Percentiles rank a stretch among this genome's conserved stretches.
Evolutionary conservation across 805 yeast genomes (phyloP).

Genomic region (Alloascoidea africana): DNA sequence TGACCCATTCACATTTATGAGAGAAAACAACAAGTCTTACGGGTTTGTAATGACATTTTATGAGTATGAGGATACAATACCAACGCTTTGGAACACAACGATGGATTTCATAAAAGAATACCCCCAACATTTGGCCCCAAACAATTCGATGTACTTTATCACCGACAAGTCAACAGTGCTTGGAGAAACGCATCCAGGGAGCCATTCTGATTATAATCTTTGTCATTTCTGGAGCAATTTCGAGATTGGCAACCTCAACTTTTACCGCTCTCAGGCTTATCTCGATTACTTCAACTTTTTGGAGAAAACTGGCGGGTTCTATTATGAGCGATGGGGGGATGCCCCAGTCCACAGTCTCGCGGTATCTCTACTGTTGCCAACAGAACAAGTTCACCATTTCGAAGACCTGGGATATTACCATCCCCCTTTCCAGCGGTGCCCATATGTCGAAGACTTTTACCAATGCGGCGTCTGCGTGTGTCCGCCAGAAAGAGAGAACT

Average conservation of each 20-base stretch:
- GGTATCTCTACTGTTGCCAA: slow-evolving; percentile 40
- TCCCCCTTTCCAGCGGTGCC: slow-evolving; percentile 38
- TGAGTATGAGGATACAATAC: slow-evolving; percentile 76
- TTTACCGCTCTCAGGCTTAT: slow-evolving; percentile 56
- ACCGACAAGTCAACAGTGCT: slow-evolving; percentile 35
- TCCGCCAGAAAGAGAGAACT: slow-evolving; percentile 15
- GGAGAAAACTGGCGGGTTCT: slow-evolving; percentile 65
- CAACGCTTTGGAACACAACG: slow-evolving; percentile 65
- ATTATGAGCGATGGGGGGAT: slow-evolving; percentile 90
- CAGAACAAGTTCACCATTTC: slow-evolving; percentile 55
- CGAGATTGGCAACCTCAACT: slow-evolving; percentile 57
- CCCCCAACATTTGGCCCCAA: slow-evolving; percentile 47
- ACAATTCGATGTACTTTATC: slow-evolving; percentile 43
- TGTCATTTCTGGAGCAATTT: slow-evolving; percentile 88
- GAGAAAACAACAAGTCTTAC: slow-evolving; percentile 62
- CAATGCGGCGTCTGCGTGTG: slow-evolving; percentile 20
- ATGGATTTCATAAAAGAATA: slow-evolving; percentile 46
- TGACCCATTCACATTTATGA: slow-evolving; percentile 77
- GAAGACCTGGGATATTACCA: slow-evolving; percentile 75
- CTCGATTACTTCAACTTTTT: slow-evolving; percentile 43
- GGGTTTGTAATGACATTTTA: slow-evolving; percentile 76
- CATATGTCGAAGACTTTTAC: slow-evolving; percentile 18
- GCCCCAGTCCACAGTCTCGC: slow-evolving; percentile 82
- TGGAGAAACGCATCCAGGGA: slow-evolving; percentile 20
- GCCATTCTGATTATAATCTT: slow-evolving; percentile 48